Evolutionary conservation across 768 basidiomycete species (phyloP).

Genomic region (Mrakia hoshinonis): DNA sequence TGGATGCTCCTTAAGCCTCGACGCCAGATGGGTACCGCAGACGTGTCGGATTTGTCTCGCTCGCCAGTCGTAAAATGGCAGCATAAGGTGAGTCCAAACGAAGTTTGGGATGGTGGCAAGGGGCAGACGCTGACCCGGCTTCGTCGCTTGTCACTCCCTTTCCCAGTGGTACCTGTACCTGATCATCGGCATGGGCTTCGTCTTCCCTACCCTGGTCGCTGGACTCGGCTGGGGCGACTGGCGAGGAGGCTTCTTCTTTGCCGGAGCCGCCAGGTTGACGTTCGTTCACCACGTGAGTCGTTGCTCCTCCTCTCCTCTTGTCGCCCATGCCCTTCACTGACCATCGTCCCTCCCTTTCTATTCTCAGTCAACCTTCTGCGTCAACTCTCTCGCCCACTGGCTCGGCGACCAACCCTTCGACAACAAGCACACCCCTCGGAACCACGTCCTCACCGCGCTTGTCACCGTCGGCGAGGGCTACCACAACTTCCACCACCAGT

Average conservation of each 20-base stretch:
- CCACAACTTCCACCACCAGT: conserved; percentile 90
- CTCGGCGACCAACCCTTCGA: conserved; percentile 87
- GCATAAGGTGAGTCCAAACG: conserved; percentile 46
- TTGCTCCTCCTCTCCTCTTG: not conserved
- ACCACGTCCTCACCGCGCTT: conserved; percentile 80
- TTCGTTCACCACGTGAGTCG: conserved; percentile 78
- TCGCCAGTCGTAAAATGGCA: conserved; percentile 78
- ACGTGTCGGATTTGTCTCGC: conserved; percentile 74
- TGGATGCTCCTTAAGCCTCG: conserved; percentile 89
- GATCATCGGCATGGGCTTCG: conserved; percentile 60
- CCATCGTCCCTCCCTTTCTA: not conserved
- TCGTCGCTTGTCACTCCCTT: not conserved
- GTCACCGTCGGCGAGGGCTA: conserved; percentile 92
- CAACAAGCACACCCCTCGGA: conserved; percentile 86
- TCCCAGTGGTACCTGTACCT: conserved; percentile 55
- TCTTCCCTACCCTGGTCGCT: conserved; percentile 67
- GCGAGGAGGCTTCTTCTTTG: conserved; percentile 75
- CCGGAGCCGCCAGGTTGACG: conserved; percentile 63
- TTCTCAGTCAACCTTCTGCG: conserved; percentile 83
- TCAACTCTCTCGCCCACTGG: conserved; percentile 95
- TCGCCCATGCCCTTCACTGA: not conserved
- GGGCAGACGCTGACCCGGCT: not conserved
- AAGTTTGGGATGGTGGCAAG: not conserved
- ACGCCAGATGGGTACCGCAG: conserved; percentile 78
- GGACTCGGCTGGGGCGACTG: conserved; percentile 80